Evolutionary conservation across 257 asterid genomes (phyloP).

Genomic region (Hygrophila difformis): DNA sequence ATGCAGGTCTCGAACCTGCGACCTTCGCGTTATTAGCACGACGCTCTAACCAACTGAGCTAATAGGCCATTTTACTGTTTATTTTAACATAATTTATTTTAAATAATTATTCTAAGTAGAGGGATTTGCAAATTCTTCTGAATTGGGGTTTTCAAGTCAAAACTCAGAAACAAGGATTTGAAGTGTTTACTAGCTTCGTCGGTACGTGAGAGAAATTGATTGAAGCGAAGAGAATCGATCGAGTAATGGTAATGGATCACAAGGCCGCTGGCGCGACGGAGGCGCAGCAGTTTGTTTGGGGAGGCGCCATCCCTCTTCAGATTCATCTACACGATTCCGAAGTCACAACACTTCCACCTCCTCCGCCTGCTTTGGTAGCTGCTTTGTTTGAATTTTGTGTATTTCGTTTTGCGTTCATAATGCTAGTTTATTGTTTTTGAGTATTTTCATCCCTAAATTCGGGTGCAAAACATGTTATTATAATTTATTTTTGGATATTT

Average conservation of each 20-base stretch:
- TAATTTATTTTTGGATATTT: background rate
- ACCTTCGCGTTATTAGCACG: conserved; percentile 69
- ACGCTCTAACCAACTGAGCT: conserved; percentile 80
- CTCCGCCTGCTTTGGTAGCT: conserved; percentile 78
- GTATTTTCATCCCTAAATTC: background rate
- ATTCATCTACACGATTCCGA: conserved; percentile 95
- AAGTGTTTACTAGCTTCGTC: too few relatives aligned
- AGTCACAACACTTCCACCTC: conserved; percentile 91
- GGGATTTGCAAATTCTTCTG: too few relatives aligned
- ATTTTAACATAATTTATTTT: too few relatives aligned
- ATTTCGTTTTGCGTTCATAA: conserved; percentile 6
- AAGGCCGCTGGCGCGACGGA: conserved; percentile 42
- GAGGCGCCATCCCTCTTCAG: conserved; percentile 92
- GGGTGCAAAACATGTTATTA: background rate
- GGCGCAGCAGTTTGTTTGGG: conserved; percentile 79
- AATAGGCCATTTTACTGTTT: conserved; percentile 51
- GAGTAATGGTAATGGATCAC: conserved; percentile 22
- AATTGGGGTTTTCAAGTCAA: too few relatives aligned
- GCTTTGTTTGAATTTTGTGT: background rate
- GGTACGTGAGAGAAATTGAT: too few relatives aligned
- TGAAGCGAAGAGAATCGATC: too few relatives aligned
- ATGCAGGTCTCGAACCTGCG: conserved; percentile 67
- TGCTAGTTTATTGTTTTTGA: conserved; percentile 3
- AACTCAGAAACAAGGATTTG: too few relatives aligned
- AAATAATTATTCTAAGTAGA: too few relatives aligned